Evolutionary conservation across 2,329 filamentous ascomycete genomes (phyloP).

Genomic region (Torrubiellomyces zombiae): DNA sequence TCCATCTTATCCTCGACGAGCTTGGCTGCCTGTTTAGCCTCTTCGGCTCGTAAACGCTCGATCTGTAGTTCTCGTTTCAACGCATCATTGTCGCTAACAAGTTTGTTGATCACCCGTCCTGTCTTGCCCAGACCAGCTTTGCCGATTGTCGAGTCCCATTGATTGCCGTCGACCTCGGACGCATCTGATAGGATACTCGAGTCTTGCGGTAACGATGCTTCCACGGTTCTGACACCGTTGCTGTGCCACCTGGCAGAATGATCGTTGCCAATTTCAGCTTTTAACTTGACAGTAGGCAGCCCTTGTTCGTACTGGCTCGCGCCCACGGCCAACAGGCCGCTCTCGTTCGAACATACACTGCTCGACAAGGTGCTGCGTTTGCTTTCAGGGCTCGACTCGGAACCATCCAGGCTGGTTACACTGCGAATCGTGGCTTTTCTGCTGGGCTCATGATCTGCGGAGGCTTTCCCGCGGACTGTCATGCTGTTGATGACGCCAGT

Average conservation of each 20-base stretch:
- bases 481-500: constrained; percentile 23
- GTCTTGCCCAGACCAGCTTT: constrained; percentile 59
- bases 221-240: constrained; percentile 14
- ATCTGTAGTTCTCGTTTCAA: constrained; percentile 57
- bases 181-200: constrained; percentile 13
- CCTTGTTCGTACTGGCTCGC: constrained; percentile 16
- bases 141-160: constrained; percentile 52
- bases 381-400: constrained; percentile 27
- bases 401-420: constrained; percentile 37
- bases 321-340: constrained; percentile 25
- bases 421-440: constrained; percentile 35
- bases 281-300: constrained; percentile 19
- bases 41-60: constrained; percentile 48
- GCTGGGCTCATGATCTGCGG: constrained; percentile 15
- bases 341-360: constrained; percentile 37
- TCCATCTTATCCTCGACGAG: constrained; percentile 58
- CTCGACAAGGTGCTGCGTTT: constrained; percentile 37
- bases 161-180: constrained; percentile 17
- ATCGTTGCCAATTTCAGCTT: constrained; percentile 13
- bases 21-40: constrained; percentile 51
- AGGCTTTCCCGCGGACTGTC: constrained; percentile 15
- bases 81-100: constrained; percentile 66
- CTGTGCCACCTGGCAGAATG: constrained; percentile 16
- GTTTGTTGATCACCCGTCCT: constrained; percentile 61
- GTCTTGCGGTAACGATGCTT: constrained; percentile 12